A percentile compares a stretch with the other conserved stretches of the same genome.
These are phyloP conservation scores for Hawksworthiomyces lignivorus DNA, from an alignment of 2,329 filamentous ascomycete genomes.

Conservation along the genomic window DNA sequence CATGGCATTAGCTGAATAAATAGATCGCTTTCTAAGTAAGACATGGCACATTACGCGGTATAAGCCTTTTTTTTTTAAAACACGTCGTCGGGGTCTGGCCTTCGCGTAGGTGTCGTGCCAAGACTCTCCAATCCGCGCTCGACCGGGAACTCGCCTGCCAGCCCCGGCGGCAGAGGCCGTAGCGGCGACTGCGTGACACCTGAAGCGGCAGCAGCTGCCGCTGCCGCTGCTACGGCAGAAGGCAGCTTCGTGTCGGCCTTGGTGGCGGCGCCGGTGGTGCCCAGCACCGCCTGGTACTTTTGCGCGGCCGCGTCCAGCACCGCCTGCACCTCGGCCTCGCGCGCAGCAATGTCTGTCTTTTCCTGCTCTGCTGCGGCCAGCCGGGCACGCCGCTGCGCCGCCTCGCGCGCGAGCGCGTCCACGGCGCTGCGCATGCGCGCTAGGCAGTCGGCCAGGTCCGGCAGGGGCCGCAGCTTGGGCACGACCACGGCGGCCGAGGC, in stretches of 20 bases:
- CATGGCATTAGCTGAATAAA: no score
- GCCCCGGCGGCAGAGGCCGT: slow-evolving; percentile 18
- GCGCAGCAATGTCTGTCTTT: slow-evolving; percentile 56
- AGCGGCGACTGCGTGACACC: slow-evolving; percentile 24
- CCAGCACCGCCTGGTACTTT: slow-evolving; percentile 42
- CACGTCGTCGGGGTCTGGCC: slow-evolving; percentile 21
- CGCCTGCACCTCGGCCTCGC: slow-evolving; percentile 73
- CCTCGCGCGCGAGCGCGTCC: slow-evolving; percentile 54
- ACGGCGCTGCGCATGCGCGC: slow-evolving; percentile 55
- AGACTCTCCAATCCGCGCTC: slow-evolving; percentile 41
- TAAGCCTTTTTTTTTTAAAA: no score
- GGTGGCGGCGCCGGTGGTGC: slow-evolving; percentile 11
- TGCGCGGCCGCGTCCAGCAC: slow-evolving; percentile 75
- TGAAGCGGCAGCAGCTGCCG: neutral
- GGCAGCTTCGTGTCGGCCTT: slow-evolving; percentile 5
- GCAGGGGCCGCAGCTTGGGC: slow-evolving; percentile 69
- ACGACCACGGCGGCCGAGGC: slow-evolving; percentile 26
- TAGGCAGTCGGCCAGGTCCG: slow-evolving; percentile 61
- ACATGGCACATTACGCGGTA: no score
- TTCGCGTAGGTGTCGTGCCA: slow-evolving; percentile 33
- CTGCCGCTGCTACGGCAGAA: slow-evolving; percentile 6
- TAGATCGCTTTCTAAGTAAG: no score
- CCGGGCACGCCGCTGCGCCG: slow-evolving; percentile 50
- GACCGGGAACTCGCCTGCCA: slow-evolving; percentile 20
- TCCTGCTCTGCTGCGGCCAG: slow-evolving; percentile 63